These are phyloP conservation scores for Triticum monococcum DNA, from an alignment of 176 grass and related monocot genomes.

Conservation along the genomic window DNA sequence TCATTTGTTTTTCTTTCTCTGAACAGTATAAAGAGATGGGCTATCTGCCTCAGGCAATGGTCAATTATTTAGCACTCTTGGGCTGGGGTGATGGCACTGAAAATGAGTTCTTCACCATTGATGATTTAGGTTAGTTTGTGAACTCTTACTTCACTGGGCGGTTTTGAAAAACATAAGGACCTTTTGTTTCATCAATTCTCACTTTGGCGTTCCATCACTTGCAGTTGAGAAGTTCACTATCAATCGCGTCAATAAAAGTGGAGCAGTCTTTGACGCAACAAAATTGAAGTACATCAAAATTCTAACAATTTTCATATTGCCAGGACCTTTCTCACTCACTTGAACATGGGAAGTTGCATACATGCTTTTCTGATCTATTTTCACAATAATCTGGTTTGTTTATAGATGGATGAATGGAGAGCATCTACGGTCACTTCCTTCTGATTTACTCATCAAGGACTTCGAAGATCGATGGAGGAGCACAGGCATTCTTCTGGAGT, in stretches of 20 bases:
- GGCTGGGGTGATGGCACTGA: slow-evolving; percentile 99
- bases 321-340: background rate
- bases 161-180: background rate
- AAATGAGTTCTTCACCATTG: slow-evolving; percentile 94
- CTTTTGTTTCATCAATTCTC: background rate
- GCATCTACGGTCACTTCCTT: slow-evolving; percentile 77
- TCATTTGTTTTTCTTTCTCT: slow-evolving; percentile 25
- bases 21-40: slow-evolving; percentile 95
- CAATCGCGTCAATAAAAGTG: slow-evolving; percentile 97
- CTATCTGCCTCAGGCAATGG: slow-evolving; percentile 96
- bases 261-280: slow-evolving; percentile 86
- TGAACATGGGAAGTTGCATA: slow-evolving; percentile 7
- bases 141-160: background rate
- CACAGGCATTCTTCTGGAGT: slow-evolving; percentile 70
- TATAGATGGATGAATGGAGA: slow-evolving; percentile 97
- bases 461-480: slow-evolving; percentile 82
- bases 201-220: background rate
- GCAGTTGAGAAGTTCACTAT: slow-evolving; percentile 91
- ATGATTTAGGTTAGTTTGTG: slow-evolving; percentile 66
- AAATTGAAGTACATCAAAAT: slow-evolving; percentile 74
- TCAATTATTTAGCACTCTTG: slow-evolving; percentile 91
- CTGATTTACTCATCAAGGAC: slow-evolving; percentile 63
- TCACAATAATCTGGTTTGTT: slow-evolving; percentile 8
- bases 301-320: background rate
- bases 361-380: background rate